Conservation (phyloP, 192 early-diverging fungal species). For the Bifiguratus adelaidae region DNA sequence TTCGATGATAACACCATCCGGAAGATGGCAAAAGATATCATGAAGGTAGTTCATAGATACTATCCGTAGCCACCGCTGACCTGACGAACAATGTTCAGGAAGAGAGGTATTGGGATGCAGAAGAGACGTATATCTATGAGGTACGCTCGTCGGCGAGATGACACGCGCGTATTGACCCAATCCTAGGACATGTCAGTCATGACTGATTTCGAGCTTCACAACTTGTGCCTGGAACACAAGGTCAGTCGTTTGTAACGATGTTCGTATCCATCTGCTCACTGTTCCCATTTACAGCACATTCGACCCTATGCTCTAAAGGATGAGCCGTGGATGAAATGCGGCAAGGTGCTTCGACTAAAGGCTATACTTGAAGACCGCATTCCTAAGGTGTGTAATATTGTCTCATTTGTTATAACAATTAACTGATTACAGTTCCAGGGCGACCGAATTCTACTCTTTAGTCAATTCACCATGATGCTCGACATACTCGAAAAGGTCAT, state of each 20-base stretch:
- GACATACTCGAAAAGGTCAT: slow-evolving; percentile 75
- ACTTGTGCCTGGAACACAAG: slow-evolving; percentile 46
- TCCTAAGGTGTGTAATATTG: slow-evolving; percentile 15
- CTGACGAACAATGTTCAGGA: slow-evolving; percentile 28
- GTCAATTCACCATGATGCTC: slow-evolving; percentile 75
- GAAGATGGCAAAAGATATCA: slow-evolving; percentile 58
- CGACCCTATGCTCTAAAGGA: slow-evolving; percentile 28
- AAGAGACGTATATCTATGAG: slow-evolving; percentile 63
- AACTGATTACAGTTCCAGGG: slow-evolving; percentile 7
- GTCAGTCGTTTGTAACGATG: slow-evolving; percentile 15
- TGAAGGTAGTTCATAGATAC: slow-evolving; percentile 11
- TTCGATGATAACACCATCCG: slow-evolving; percentile 45
- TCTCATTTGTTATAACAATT: background rate
- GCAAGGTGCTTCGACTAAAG: slow-evolving; percentile 59
- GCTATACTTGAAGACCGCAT: slow-evolving; percentile 39
- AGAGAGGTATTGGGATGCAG: slow-evolving; percentile 63
- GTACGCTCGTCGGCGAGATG: background rate
- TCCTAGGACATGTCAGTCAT: slow-evolving; percentile 70
- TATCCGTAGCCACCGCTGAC: background rate
- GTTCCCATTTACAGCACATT: slow-evolving; percentile 14
- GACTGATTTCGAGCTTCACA: slow-evolving; percentile 79
- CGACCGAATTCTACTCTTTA: slow-evolving; percentile 71
- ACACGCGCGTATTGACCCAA: background rate
- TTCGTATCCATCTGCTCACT: background rate
- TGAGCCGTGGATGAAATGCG: slow-evolving; percentile 57